Conservation (phyloP, 495 filamentous ascomycete species). For the Astrothelium macrocarpum region DNA sequence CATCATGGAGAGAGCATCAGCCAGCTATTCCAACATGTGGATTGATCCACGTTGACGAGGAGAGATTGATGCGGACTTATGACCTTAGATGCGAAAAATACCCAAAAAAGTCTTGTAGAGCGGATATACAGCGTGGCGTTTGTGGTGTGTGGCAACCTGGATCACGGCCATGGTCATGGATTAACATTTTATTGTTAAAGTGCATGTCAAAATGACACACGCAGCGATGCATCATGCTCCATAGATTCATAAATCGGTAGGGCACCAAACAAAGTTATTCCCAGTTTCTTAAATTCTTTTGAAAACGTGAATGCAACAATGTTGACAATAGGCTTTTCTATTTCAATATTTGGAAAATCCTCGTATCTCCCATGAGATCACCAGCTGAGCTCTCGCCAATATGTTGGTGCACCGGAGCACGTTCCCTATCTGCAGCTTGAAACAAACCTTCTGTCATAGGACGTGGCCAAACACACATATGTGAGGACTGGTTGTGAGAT, state of each 20-base stretch:
- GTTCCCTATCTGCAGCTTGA: too few relatives aligned
- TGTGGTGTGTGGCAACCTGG: not conserved
- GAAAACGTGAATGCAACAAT: not conserved
- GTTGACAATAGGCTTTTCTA: too few relatives aligned
- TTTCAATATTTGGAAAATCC: too few relatives aligned
- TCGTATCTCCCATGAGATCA: too few relatives aligned
- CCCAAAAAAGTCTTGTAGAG: not conserved
- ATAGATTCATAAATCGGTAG: not conserved
- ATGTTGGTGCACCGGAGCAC: too few relatives aligned
- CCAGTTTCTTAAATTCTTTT: not conserved
- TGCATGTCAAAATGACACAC: not conserved
- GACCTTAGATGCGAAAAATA: not conserved
- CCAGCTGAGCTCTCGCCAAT: too few relatives aligned
- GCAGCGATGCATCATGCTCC: not conserved
- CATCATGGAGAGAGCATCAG: conserved; percentile 67
- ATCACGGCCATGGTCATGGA: not conserved
- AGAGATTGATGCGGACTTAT: not conserved
- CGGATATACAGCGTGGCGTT: not conserved
- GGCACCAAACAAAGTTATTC: not conserved
- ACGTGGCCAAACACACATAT: too few relatives aligned
- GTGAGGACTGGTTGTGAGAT: too few relatives aligned
- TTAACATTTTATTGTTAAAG: not conserved
- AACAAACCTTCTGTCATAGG: too few relatives aligned
- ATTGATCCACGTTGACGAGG: conserved; percentile 11
- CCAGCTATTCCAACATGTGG: conserved; percentile 34